Evolutionary conservation across 1,284 basidiomycete genomes (phyloP), one percentile per base, ranked within the genome.

Genomic region (Veloporphyrellus conicus): DNA sequence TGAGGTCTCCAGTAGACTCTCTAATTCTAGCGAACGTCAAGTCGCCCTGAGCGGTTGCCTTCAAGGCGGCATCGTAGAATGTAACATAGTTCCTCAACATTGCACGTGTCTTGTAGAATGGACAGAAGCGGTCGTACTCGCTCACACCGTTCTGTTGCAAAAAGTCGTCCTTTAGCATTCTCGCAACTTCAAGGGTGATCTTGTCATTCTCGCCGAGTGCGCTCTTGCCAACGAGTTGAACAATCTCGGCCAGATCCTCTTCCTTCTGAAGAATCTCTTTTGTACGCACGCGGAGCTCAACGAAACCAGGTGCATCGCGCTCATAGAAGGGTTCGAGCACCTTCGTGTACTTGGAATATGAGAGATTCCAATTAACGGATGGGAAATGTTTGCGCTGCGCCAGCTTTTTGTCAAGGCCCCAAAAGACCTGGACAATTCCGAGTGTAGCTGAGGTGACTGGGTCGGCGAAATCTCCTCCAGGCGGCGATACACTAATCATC

Each of bases 261-360:
- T 99, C 96, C 74, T 99, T 98, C 69, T 99, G 96, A 53, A 99
- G 72, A 57, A 99, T 94, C 72, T 94, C 91, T 72, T 96, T 97
- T 45, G 93, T 92, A 59, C 86, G 87, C 49, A 84, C 87, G 45
- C 96, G 91, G 53, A 94, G 75, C 58, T 94, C 87, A 44, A 97
- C 82, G 69, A 99, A 99, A 33, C 93, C 95, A 1, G 93, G 90
- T 63, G 93, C 86, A 41, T 84, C 83, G 49, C 79, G 75, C 69
- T 98, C 93, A 71, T 98, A 99, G 71, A 94, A 88, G 1, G 90
- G 81, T 67, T 98, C 93, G 44, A 99, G 83, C 7, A 95, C 84
- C 66, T 93, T 93, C 58, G 90, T 90, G 74, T 99, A 99, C 70
- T 99, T 99, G 46, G 95, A 99, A 71, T 99, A 99, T 7, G 96